A percentile compares a stretch with the other conserved stretches of the same genome.
These are phyloP conservation scores for Lumnitzera racemosa DNA, from an alignment of 345 rosid genomes.

Conservation along the genomic window DNA sequence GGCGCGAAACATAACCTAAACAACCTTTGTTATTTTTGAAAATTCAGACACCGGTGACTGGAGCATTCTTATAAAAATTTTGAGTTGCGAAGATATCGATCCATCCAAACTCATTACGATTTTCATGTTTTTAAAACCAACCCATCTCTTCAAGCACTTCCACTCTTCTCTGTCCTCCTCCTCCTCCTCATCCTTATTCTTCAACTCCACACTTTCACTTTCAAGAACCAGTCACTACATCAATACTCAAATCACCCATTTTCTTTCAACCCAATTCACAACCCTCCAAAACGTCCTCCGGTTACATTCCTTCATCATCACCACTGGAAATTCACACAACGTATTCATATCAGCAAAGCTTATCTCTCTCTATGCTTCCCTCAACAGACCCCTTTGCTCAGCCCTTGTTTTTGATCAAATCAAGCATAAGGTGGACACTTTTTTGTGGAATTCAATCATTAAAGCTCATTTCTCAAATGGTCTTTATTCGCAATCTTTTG, in stretches of 20 bases:
- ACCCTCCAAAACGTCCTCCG: constrained; percentile 27
- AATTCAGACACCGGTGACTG: no score
- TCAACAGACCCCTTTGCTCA: constrained; percentile 24
- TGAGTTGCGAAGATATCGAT: no score
- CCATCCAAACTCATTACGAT: no score
- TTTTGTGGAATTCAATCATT: constrained; percentile 67
- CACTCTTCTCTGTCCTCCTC: constrained; percentile 6
- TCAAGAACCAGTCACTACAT: constrained; percentile 13
- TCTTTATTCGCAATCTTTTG: constrained; percentile 28
- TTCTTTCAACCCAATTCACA: constrained; percentile 19
- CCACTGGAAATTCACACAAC: constrained; percentile 43
- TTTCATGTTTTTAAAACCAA: not conserved
- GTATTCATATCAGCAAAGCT: constrained; percentile 55
- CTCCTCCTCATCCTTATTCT: constrained; percentile 7
- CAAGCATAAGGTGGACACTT: constrained; percentile 29
- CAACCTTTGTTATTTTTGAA: no score
- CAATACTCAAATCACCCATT: constrained; percentile 22
- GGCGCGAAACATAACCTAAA: no score
- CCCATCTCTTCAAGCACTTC: constrained; percentile 7
- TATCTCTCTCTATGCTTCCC: constrained; percentile 41
- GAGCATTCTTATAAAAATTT: no score
- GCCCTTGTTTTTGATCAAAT: constrained; percentile 30
- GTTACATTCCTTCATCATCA: constrained; percentile 41
- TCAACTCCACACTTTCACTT: constrained; percentile 3
- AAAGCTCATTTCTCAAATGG: constrained; percentile 59